A percentile compares a stretch with the other conserved stretches of the same genome.
Evolutionary conservation across 306 rosid genomes (phyloP).

Genomic region (Begonia masoniana): DNA sequence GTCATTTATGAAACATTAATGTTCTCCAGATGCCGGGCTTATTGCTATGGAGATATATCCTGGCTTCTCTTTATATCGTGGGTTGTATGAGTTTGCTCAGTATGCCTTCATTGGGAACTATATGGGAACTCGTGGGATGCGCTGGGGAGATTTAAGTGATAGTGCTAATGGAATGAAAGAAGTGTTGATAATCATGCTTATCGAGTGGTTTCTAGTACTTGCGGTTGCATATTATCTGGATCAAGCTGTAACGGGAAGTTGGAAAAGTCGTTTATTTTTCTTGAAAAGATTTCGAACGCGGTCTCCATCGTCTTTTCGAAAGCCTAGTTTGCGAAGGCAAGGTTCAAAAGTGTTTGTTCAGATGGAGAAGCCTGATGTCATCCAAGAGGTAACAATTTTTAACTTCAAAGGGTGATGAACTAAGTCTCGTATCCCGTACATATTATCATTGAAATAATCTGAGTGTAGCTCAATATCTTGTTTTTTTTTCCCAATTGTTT

Average conservation of each 20-base stretch:
- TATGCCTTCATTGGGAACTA: constrained; percentile 31
- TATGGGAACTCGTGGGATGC: constrained; percentile 62
- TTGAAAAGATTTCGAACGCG: constrained; percentile 43
- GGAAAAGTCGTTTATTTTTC: constrained; percentile 47
- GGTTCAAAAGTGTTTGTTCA: constrained; percentile 55
- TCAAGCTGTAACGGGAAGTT: constrained; percentile 45
- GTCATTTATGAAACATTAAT: too few species aligned
- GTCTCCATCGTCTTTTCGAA: constrained; percentile 25
- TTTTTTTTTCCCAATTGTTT: too few species aligned
- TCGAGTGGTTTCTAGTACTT: constrained; percentile 62
- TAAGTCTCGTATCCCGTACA: too few species aligned
- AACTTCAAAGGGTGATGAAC: too few species aligned
- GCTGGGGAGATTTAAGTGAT: constrained; percentile 56
- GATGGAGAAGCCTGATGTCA: constrained; percentile 68
- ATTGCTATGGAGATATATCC: constrained; percentile 63
- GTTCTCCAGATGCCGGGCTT: constrained; percentile 28
- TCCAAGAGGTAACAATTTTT: constrained; percentile 50
- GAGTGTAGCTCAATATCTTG: too few species aligned
- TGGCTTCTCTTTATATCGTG: constrained; percentile 74
- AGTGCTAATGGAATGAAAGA: constrained; percentile 59
- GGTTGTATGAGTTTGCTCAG: constrained; percentile 59
- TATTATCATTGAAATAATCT: too few species aligned
- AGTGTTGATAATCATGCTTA: constrained; percentile 41
- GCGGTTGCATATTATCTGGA: constrained; percentile 51
- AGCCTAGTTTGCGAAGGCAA: constrained; percentile 41